These are phyloP conservation scores for Mycena venus DNA, from an alignment of 768 basidiomycete species.

Conservation along the genomic window DNA sequence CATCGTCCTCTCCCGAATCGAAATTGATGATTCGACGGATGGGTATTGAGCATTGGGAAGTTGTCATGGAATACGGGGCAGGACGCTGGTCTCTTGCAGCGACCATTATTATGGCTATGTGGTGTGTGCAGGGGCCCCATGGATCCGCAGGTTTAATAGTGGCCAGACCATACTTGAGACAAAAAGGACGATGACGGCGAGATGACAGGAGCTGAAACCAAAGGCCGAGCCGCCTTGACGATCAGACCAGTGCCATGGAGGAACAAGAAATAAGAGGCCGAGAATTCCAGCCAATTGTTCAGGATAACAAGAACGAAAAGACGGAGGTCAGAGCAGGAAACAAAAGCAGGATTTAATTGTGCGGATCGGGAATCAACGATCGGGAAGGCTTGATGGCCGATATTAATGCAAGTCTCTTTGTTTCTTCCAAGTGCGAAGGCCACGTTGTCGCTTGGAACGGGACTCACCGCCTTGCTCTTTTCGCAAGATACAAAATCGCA, in stretches of 20 bases:
- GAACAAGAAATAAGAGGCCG: neutral
- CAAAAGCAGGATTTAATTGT: too few relatives aligned
- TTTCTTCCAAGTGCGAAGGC: too few relatives aligned
- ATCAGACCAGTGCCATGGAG: neutral
- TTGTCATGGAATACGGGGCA: conserved; percentile 14
- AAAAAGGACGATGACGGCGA: neutral
- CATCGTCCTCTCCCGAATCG: conserved; percentile 18
- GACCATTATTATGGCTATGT: conserved; percentile 19
- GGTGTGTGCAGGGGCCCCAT: neutral
- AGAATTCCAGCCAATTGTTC: conserved; percentile 2
- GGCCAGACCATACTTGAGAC: neutral
- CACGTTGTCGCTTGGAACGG: too few relatives aligned
- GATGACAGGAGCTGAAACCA: neutral
- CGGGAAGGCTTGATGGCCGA: too few relatives aligned
- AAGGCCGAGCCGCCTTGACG: neutral
- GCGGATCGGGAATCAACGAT: too few relatives aligned
- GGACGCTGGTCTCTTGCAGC: conserved; percentile 12
- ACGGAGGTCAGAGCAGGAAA: neutral
- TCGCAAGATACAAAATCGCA: too few relatives aligned
- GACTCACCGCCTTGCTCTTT: too few relatives aligned
- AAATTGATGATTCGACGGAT: conserved; percentile 19
- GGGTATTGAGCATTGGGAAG: conserved; percentile 16
- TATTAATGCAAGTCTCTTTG: too few relatives aligned
- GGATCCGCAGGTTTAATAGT: conserved; percentile 18
- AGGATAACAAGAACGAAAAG: neutral